Base-by-base conservation (phyloP, 805 yeast genomes). In the Metschnikowia koreensis region DNA sequence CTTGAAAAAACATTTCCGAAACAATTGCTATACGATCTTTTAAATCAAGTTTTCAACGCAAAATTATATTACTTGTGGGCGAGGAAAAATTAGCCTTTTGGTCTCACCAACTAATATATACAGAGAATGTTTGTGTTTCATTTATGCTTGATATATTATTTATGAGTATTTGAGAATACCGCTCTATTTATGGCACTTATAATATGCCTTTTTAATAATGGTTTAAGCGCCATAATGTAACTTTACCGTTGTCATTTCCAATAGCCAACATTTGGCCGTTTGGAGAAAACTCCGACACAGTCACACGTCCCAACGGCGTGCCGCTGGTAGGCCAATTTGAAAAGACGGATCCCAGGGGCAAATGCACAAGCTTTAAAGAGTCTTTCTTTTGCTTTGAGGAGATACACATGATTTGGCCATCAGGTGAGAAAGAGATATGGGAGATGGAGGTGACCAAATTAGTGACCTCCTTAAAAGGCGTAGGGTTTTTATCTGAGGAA, bases 301-400 rank as follows among this genome's bases (percentile, higher is more conserved):
- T 89, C 34, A 94, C 97, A 59, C 86, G 83, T n/a, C 99, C 99
- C 59, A 94, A 78, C 10, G 99, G 98, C 0, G 99, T 93, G 6
- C 91, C 91, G 47, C 93, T 84, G 1, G 98, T 94, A 15, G 99
- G 99, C 99, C 99, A 94, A 74, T 94, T 94, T 45, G 84, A 77
- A 71, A 84, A 94, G 7, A 89, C 96, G 16, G 89, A 81, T 57
- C 93, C 89, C 27, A 88, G 80, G 22, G 97, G 97, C 51, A 93
- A 70, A 66, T 94, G 98, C 11, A 90, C 92, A 57, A 94, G 67
- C 62, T 92, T 81, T 54, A 94, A 74, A 3, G 97, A 89, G 68
- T 94, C 98, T 61, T 86, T 83, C 71, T 85, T 83, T 6, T 86
- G 90, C 61, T 96, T 79, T 8, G 96, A 87, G 0, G 97, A 93